These are phyloP conservation scores for Amphibolis antarctica DNA, from an alignment of 106 monocot species.

Conservation along the genomic window DNA sequence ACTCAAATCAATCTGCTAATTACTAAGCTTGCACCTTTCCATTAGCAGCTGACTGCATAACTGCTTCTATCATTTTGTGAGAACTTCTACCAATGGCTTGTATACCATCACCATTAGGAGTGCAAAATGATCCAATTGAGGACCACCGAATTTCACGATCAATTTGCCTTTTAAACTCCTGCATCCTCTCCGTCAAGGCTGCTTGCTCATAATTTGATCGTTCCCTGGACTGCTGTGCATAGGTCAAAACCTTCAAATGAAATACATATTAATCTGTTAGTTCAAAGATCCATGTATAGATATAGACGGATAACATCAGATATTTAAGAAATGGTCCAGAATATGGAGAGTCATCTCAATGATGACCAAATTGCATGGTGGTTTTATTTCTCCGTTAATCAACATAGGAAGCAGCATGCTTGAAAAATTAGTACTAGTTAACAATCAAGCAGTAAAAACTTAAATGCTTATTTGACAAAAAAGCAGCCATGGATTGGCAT, in stretches of 20 bases:
- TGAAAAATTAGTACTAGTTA: no score
- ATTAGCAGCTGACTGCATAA: slow-evolving; percentile 76
- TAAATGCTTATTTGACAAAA: no score
- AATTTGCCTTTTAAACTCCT: slow-evolving; percentile 94
- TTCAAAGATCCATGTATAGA: neutral
- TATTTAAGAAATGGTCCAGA: no score
- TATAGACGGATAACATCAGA: no score
- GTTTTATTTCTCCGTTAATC: no score
- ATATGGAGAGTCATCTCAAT: no score
- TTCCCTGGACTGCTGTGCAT: slow-evolving; percentile 99
- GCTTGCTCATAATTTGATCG: slow-evolving; percentile 88
- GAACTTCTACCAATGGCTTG: slow-evolving; percentile 98
- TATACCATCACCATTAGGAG: slow-evolving; percentile 93
- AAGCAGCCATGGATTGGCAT: no score
- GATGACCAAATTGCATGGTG: no score
- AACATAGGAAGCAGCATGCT: no score
- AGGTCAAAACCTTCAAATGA: slow-evolving; percentile 70
- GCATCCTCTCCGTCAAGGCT: slow-evolving; percentile 84
- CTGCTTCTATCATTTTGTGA: slow-evolving; percentile 98
- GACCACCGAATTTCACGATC: slow-evolving; percentile 69
- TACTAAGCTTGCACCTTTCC: slow-evolving; percentile 62
- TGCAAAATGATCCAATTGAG: slow-evolving; percentile 49
- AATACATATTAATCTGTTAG: neutral
- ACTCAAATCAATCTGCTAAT: neutral
- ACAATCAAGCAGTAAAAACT: no score